Evolutionary conservation across 768 basidiomycete species (phyloP).

Genomic region (Lanmaoa rubissima): DNA sequence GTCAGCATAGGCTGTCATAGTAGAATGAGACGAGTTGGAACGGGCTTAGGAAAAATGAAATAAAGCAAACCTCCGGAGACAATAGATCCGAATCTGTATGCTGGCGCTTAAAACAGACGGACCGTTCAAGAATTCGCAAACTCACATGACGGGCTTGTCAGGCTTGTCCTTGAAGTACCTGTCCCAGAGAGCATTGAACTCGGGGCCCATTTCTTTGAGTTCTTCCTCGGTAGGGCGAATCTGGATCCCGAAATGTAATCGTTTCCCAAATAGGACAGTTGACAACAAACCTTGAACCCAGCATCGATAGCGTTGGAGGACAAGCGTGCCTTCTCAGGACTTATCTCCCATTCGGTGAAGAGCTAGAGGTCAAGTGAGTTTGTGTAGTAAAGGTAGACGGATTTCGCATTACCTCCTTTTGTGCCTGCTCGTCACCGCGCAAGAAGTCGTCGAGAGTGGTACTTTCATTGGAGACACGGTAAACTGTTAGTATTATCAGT

Average conservation of each 20-base stretch:
- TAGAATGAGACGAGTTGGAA: not conserved
- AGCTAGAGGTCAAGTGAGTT: conserved; percentile 31
- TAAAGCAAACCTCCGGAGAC: conserved; percentile 50
- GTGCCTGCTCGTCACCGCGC: conserved; percentile 58
- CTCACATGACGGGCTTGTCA: conserved; percentile 73
- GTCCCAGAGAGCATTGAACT: conserved; percentile 68
- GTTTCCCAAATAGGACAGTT: not conserved
- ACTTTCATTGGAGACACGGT: conserved; percentile 64
- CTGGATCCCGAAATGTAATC: conserved; percentile 29
- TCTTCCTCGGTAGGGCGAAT: conserved; percentile 69
- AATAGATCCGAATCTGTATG: conserved; percentile 57
- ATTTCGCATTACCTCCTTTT: conserved; percentile 43
- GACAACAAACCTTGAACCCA: conserved; percentile 56
- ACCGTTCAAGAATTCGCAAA: not conserved
- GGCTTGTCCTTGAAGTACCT: conserved; percentile 77
- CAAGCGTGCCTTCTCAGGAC: conserved; percentile 64
- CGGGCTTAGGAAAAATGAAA: not conserved
- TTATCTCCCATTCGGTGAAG: conserved; percentile 63
- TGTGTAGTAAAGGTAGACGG: not conserved
- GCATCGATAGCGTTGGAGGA: conserved; percentile 74
- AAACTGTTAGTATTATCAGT: conserved; percentile 40
- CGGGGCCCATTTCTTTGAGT: conserved; percentile 76
- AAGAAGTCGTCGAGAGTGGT: conserved; percentile 67
- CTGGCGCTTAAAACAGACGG: not conserved
- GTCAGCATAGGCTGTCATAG: conserved; percentile 57